Base-by-base conservation (phyloP, 2,329 filamentous ascomycete genomes). In the Arthrobotrys pseudoclavata region DNA sequence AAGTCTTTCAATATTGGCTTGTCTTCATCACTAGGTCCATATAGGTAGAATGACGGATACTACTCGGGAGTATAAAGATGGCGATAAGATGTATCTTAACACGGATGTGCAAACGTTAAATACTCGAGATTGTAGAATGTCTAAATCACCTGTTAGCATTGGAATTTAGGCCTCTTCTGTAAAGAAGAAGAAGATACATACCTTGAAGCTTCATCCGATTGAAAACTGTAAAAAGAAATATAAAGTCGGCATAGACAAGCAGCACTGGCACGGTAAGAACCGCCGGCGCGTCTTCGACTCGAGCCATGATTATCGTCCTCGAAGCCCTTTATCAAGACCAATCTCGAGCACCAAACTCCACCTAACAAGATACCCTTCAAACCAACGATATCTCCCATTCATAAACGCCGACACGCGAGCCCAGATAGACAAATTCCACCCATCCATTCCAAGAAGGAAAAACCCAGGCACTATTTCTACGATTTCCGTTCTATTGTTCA, bases 401-500 rank as follows among this genome's bases (percentile, higher is more conserved):
- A 60, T 63, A 63, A 63, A 76, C 50, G 26, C 64, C 26, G 48
- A 76, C 71, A 76, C 71, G 22, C 64, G 48, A 61, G 29, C 66
- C 71, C 57, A 48, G 45, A 55, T 45, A 50, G 55, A 57, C 47
- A 63, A 34, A 42, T 26, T 66, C 48, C 63, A 60, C 37, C 53
- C 31, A 42, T 26, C 48, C 31, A 24, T 26, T 40, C 60, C 71
- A 34, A 64, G 55, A 69, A 26, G 34, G 3, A 20, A 12, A 40
- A 4, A 6, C n/a, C 52, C 31, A 40, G 48, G 29, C 67, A 48
- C n/a, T 50, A n/a, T 47, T 62, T 70, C 72, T 76, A 76, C 72
- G 72, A 76, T 76, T 70, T 76, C 72, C 72, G 72, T 76, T 76
- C 72, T 76, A 70, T 70, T 50, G 47, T 76, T 76, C 72, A 76